Evolutionary conservation across 2,329 filamentous ascomycete species (phyloP), one percentile per base, ranked within the genome.

Genomic region (Alternaria consortialis): DNA sequence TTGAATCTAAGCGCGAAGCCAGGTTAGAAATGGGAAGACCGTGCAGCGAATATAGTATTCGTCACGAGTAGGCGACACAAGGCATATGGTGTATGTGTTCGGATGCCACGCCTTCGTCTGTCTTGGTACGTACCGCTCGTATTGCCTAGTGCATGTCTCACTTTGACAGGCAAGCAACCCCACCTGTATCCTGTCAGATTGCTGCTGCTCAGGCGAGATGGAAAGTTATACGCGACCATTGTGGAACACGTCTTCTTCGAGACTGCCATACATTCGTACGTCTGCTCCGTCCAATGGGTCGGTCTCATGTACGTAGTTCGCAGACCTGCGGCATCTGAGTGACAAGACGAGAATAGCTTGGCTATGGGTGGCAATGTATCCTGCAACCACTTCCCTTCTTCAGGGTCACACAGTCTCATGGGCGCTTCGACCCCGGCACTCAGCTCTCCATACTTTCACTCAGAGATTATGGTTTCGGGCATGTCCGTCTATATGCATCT

Each of bases 261-360:
- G 64, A 60, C 34, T 54, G 60, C 55, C 60, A 54, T 68, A 53
- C 65, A 68, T 62, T 39, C 40, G 56, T 62, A 34, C 58, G 15
- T 44, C 60, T 46, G 53, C 58, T 42, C 17, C 34, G 29, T 37
- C 57, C 59, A 54, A 17, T 31, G 15, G 13, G 20, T 34, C 29
- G 61, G 65, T 55, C 20, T 39, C 48, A 36, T 43, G 56, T 34
- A 59, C 55, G 47, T 57, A 56, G 32, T 40, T 51, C 57, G 48
- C 55, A 53, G 58, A 62, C 51, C 43, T 62, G 56, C 65, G 56
- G 60, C 47, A 69, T 67, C 58, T 63, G 34, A 54, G 34, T 40
- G 48, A 53, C 40, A 65, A 20, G 32, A 50, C 55, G 46, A 50
- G 42, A 17, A 39, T 29, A 34, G 43, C 17, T 43, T 11, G 42